Evolutionary conservation across 2,329 filamentous ascomycete genomes (phyloP), one percentile per base, ranked within the genome.

Genomic region (Exophiala calicioides): DNA sequence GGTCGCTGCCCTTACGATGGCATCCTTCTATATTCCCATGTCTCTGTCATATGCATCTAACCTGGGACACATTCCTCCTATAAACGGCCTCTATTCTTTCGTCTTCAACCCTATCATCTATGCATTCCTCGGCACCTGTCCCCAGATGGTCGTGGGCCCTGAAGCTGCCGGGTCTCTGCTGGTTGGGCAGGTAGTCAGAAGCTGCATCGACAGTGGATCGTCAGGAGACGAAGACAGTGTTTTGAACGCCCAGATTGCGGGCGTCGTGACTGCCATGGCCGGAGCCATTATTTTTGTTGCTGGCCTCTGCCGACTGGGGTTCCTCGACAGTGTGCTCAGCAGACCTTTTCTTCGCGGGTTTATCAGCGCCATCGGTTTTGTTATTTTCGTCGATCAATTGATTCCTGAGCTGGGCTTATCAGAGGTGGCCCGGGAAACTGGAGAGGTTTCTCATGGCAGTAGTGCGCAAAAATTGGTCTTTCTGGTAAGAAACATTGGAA

Each of bases 11-110:
- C 67, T 97, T 53, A 97, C 93, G n/a, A 85, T 98, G 73, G 88
- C 91, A n/a, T 95, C 90, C 19, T 93, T 98, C 72, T 98, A 98
- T 67, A 86, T 98, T 27, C 93, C 93, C 40, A 96, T 98, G 90
- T 86, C 90, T 0, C 79, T 98, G 10, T 97, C 93, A 0, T 85
- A 94, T 55, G 90, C 93, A 44, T 83, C 88, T 30, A 97, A 97
- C 63, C 82, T 98, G 31, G 90, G 86, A 4, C 93, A 97, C 64
- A 82, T 96, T 1, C 90, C 91, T 6, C 86, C 93, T 0, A 90
- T 97, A 60, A 91, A 95, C 62, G 93, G 93, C 1, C 77, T 98
- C 3, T 98, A 97, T 69, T 82, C 88, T 12, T 97, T 96, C 65
- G 88, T 94, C 53, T 88, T 97, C 72, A 90, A 90, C 49, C 93